Evolutionary conservation across 371 early-diverging fungal genomes (phyloP).

Genomic region (Mucor irregularis): DNA sequence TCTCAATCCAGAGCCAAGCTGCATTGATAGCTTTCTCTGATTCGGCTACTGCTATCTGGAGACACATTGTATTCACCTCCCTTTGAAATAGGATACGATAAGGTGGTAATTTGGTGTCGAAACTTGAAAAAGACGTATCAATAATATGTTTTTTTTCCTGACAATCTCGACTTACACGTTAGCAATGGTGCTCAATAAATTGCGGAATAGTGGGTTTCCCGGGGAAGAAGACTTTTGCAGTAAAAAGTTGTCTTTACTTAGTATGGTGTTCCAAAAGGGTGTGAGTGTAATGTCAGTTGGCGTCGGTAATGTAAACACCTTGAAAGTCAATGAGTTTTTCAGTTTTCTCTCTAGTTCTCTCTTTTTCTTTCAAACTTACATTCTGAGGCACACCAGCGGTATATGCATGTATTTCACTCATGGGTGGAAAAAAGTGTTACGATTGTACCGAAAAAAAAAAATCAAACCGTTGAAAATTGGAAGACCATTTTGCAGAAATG

Average conservation of each 20-base stretch:
- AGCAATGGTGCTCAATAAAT: slow-evolving; percentile 73
- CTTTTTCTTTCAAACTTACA: slow-evolving; percentile 5
- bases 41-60: slow-evolving; percentile 78
- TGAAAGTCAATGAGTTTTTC: not conserved
- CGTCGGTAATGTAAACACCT: slow-evolving; percentile 38
- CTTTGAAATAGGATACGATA: slow-evolving; percentile 83
- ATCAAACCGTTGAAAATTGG: no score
- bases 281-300: slow-evolving; percentile 30
- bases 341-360: not conserved
- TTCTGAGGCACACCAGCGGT: slow-evolving; percentile 18
- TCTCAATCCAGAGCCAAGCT: slow-evolving; percentile 92
- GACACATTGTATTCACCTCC: slow-evolving; percentile 45
- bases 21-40: slow-evolving; percentile 74
- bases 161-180: slow-evolving; percentile 55
- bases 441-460: no score
- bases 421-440: no score
- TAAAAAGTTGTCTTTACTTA: slow-evolving; percentile 59
- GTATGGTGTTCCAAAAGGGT: slow-evolving; percentile 61
- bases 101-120: slow-evolving; percentile 93
- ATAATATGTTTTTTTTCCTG: not conserved
- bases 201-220: slow-evolving; percentile 44
- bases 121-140: slow-evolving; percentile 26
- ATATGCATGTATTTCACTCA: slow-evolving; percentile 11
- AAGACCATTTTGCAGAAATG: no score
- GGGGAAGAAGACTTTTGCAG: slow-evolving; percentile 67